Evolutionary conservation across 2,329 filamentous ascomycete genomes (phyloP).

Genomic region (Zalaria obscura): DNA sequence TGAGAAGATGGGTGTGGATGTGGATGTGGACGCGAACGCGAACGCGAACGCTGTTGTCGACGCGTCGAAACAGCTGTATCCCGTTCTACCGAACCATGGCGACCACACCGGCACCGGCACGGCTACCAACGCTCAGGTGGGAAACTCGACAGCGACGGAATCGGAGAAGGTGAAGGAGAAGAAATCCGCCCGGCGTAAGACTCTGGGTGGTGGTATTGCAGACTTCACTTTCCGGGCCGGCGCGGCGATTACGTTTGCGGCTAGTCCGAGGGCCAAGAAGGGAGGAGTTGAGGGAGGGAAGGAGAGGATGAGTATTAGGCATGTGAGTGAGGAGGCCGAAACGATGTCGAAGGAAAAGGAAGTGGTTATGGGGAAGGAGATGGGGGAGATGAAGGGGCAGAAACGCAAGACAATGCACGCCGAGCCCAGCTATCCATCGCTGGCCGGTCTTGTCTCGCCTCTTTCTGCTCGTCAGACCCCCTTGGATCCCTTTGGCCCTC

Average conservation of each 20-base stretch:
- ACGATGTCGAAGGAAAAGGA: slow-evolving; percentile 26
- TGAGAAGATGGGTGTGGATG: not conserved
- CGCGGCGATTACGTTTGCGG: slow-evolving; percentile 28
- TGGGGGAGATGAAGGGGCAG: not conserved
- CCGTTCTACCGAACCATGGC: slow-evolving; percentile 9
- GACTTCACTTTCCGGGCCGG: slow-evolving; percentile 36
- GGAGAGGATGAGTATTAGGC: slow-evolving; percentile 22
- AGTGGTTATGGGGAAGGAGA: slow-evolving; percentile 15
- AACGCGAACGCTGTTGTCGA: not conserved
- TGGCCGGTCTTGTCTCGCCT: too few relatives aligned
- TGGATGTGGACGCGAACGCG: slow-evolving; percentile 12
- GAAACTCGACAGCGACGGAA: too few relatives aligned
- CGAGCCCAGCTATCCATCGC: not conserved
- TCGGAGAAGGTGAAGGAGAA: slow-evolving; percentile 4
- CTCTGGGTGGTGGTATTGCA: slow-evolving; percentile 13
- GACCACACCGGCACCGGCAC: slow-evolving; percentile 5
- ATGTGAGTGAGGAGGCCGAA: slow-evolving; percentile 23
- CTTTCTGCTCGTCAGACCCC: too few relatives aligned
- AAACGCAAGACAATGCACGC: not conserved
- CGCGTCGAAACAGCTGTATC: slow-evolving; percentile 4
- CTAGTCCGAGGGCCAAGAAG: slow-evolving; percentile 19
- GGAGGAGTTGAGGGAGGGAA: not conserved
- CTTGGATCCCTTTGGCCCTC: too few relatives aligned
- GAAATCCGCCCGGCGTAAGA: slow-evolving; percentile 19
- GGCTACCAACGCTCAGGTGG: slow-evolving; percentile 5